Conservation (phyloP, 2,329 filamentous ascomycete genomes). For the Aspergillus japonicus region DNA sequence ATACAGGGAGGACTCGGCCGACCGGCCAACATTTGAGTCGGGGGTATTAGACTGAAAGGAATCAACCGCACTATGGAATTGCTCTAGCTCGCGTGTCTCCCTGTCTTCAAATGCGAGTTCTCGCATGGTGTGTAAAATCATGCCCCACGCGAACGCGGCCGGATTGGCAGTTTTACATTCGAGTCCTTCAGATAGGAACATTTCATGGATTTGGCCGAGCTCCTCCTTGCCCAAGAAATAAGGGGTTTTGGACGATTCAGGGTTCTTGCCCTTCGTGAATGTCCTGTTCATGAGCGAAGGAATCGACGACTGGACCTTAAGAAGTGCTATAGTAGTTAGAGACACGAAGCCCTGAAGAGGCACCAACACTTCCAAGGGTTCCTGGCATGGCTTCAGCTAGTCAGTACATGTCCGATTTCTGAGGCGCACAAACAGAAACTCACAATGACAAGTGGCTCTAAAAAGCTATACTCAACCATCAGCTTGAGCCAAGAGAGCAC, state of each 20-base stretch:
- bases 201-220: constrained; percentile 69
- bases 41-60: constrained; percentile 40
- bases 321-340: constrained; percentile 67
- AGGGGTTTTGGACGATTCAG: constrained; percentile 39
- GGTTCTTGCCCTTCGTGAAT: constrained; percentile 20
- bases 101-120: constrained; percentile 61
- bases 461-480: constrained; percentile 66
- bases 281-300: constrained; percentile 48
- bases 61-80: constrained; percentile 43
- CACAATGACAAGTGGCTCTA: constrained; percentile 63
- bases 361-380: constrained; percentile 41
- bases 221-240: constrained; percentile 71
- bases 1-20: constrained; percentile 43
- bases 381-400: constrained; percentile 36
- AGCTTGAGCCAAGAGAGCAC: constrained; percentile 73
- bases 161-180: constrained; percentile 66
- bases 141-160: constrained; percentile 76
- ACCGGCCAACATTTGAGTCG: constrained; percentile 27
- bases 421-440: constrained; percentile 29
- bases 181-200: constrained; percentile 60
- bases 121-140: constrained; percentile 70
- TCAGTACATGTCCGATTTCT: constrained; percentile 16
- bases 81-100: constrained; percentile 50
- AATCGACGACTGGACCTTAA: constrained; percentile 65
- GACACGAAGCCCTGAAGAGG: constrained; percentile 69